phyloP scores from a whole-genome alignment of 768 basidiomycete species.

The Amanita brunnescens region DNA sequence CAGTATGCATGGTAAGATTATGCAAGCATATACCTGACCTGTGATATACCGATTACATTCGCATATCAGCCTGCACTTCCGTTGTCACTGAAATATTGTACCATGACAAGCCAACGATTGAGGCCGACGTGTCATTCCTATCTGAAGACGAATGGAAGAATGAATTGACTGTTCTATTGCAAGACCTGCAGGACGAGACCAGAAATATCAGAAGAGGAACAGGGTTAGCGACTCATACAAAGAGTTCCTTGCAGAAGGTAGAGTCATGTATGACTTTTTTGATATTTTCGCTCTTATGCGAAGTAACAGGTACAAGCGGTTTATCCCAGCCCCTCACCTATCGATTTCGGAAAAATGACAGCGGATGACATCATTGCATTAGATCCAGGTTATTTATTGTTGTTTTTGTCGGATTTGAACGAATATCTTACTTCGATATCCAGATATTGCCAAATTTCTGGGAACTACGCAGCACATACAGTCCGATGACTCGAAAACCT shows the following conservation, averaged over 20 bases:
- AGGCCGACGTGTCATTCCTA: conserved; percentile 53
- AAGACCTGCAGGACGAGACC: conserved; percentile 53
- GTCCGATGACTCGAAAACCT: conserved; percentile 41
- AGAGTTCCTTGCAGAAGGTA: not conserved
- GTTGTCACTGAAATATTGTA: conserved; percentile 56
- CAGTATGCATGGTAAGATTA: conserved; percentile 46
- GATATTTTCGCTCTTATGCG: not conserved
- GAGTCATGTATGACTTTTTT: not conserved
- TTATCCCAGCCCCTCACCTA: conserved; percentile 42
- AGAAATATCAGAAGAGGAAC: conserved; percentile 43
- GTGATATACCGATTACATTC: not conserved
- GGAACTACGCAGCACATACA: conserved; percentile 46
- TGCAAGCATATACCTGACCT: not conserved
- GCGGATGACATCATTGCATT: conserved; percentile 41
- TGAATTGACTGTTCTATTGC: conserved; percentile 44
- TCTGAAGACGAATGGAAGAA: conserved; percentile 47
- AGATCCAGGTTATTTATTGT: conserved; percentile 40
- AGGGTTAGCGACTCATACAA: conserved; percentile 42
- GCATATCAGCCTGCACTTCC: conserved; percentile 47
- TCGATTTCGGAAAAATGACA: conserved; percentile 39
- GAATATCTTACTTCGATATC: conserved; percentile 1
- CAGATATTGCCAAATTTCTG: conserved; percentile 38
- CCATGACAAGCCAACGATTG: conserved; percentile 45
- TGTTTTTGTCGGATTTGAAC: not conserved
- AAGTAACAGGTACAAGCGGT: conserved; percentile 46